Evolutionary conservation across 768 basidiomycete species (phyloP), one percentile per base, ranked within the genome.

Genomic region (Boletus eberwhitei): DNA sequence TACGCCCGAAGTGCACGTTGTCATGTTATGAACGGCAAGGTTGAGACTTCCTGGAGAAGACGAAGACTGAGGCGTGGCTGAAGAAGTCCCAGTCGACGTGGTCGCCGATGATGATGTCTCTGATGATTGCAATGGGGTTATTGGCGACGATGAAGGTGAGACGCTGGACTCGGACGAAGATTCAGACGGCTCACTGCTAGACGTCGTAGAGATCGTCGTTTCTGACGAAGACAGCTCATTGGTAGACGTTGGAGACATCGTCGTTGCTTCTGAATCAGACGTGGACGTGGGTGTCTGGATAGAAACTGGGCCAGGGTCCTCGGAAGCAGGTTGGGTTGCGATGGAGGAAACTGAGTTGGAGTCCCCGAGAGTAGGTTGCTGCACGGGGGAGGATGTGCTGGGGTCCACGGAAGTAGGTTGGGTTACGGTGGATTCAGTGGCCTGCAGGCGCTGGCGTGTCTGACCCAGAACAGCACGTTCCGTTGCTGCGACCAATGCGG

Each of bases 1-100:
- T 11, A 59, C 46, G 8, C 63, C 66, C 17, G 67, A 51, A 1
- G 58, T 58, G 58, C 77, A 78, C 29, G 75, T 70, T 12, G 59
- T 71, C 70, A 76, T 63, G 38, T 68, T 64, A 24, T 61, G 43
- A 24, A 72, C 53, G 38, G 53, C 46, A 37, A 75, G 65, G 17
- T 17, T n/a, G 52, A 73, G 59, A 6, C 9, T 55, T 43, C 7
- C 9, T 11, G 61, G 21, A 40, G 64, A 57, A 46, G 58, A 36
- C 14, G 60, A 58, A 29, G 63, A 47, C n/a, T 49, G 53, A 22
- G 62, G 52, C 38, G 54, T 26, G 59, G 52, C 39, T 17, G 63
- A 54, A 54, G 62, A 59, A 41, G 53, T 51, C 0, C 8, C 14
- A 2, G 54, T 49, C n/a, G 65, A 34, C 37, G 39, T 35, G 16